Percentiles rank a stretch among this genome's conserved stretches.
Evolutionary conservation across 2,329 filamentous ascomycete genomes (phyloP).

Genomic region (Clonostachys byssicola): DNA sequence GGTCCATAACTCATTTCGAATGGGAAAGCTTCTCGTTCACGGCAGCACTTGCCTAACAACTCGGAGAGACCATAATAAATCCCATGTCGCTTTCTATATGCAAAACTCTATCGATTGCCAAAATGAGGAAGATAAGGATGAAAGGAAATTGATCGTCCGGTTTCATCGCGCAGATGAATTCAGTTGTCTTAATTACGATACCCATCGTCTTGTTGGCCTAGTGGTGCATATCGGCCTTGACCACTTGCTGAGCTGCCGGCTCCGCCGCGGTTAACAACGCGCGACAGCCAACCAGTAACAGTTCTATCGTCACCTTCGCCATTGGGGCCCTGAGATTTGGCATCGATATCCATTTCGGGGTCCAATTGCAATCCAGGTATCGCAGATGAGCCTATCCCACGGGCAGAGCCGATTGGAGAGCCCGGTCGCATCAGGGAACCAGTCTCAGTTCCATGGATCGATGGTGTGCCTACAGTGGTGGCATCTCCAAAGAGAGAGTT

Average conservation of each 20-base stretch:
- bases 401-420: constrained; percentile 71
- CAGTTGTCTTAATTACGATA: no score
- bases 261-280: constrained; percentile 31
- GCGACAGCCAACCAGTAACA: constrained; percentile 45
- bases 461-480: constrained; percentile 73
- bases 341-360: constrained; percentile 53
- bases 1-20: no score
- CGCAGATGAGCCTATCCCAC: constrained; percentile 57
- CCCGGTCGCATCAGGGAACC: constrained; percentile 75
- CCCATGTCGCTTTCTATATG: constrained; percentile 27
- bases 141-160: no score
- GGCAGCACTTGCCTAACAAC: no score
- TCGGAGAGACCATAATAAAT: background rate
- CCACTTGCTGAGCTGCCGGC: constrained; percentile 29
- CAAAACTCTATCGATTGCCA: constrained; percentile 8
- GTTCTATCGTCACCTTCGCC: constrained; percentile 29
- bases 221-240: constrained; percentile 34
- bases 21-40: no score
- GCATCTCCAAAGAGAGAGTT: constrained; percentile 90
- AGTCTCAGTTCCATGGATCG: constrained; percentile 66
- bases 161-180: no score
- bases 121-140: no score
- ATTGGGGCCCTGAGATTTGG: constrained; percentile 31
- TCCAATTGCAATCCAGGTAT: constrained; percentile 83
- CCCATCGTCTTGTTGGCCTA: constrained; percentile 34